Conservation (phyloP, 257 asterid species). For the Perilla frutescens region DNA sequence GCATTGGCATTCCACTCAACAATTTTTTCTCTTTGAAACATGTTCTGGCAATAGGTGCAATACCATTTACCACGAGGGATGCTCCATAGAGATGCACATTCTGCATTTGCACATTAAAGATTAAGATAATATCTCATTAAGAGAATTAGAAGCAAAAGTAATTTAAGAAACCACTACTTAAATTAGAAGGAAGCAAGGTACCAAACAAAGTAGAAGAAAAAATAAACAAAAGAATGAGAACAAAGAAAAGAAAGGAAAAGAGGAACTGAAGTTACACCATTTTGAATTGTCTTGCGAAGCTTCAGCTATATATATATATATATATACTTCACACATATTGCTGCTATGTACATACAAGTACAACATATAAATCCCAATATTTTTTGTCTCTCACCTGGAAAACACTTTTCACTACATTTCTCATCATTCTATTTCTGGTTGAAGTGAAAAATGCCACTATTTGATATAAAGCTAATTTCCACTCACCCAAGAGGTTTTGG, state of each 20-base stretch:
- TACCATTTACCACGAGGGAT: constrained; percentile 95
- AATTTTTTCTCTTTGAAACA: constrained; percentile 82
- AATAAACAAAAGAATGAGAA: neutral
- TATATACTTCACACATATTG: no score
- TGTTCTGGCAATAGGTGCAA: constrained; percentile 92
- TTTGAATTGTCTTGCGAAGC: neutral
- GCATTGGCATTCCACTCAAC: constrained; percentile 84
- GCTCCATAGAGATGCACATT: constrained; percentile 77
- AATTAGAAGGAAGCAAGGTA: neutral
- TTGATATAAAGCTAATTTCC: neutral
- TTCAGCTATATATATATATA: no score
- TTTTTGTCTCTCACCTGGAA: no score
- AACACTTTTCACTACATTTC: no score
- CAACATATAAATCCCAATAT: no score
- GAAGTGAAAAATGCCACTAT: neutral
- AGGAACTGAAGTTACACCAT: neutral
- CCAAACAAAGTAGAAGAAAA: neutral
- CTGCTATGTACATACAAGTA: no score
- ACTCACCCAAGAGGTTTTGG: constrained; percentile 31
- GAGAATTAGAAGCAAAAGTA: constrained; percentile 22
- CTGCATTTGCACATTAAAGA: constrained; percentile 55
- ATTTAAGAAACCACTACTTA: neutral
- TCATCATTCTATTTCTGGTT: no score
- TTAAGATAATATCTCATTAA: constrained; percentile 11
- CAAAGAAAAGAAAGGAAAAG: neutral